phyloP scores from a whole-genome alignment of 2,329 filamentous ascomycete species.

The Periglandula ipomoeae region DNA sequence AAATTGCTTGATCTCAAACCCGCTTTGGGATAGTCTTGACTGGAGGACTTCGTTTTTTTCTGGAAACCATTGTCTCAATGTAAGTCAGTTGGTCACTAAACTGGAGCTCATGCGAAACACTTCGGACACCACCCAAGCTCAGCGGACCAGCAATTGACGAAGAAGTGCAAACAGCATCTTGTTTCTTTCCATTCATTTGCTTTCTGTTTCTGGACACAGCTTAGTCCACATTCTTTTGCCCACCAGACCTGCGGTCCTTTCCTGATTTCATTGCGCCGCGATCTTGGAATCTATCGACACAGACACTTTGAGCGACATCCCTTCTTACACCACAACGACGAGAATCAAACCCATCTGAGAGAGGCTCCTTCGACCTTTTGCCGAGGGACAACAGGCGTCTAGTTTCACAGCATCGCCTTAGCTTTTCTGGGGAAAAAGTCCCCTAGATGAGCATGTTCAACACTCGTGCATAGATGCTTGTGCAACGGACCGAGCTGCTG shows the following conservation, averaged over 20 bases:
- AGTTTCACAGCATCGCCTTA: background rate
- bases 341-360: too few species aligned
- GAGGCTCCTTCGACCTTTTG: too few species aligned
- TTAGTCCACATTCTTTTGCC: too few species aligned
- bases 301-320: too few species aligned
- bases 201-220: too few species aligned
- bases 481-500: background rate
- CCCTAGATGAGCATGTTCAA: background rate
- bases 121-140: background rate
- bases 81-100: background rate
- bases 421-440: background rate
- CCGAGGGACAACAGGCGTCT: background rate
- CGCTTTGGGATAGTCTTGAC: background rate
- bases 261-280: too few species aligned
- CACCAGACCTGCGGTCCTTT: too few species aligned
- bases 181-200: too few species aligned
- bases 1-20: background rate
- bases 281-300: too few species aligned
- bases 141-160: background rate
- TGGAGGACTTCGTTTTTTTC: background rate
- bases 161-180: background rate
- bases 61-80: background rate
- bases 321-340: too few species aligned
- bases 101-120: background rate
- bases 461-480: background rate